Evolutionary conservation across 2,329 filamentous ascomycete genomes (phyloP).

Genomic region (Colletotrichum incanum): DNA sequence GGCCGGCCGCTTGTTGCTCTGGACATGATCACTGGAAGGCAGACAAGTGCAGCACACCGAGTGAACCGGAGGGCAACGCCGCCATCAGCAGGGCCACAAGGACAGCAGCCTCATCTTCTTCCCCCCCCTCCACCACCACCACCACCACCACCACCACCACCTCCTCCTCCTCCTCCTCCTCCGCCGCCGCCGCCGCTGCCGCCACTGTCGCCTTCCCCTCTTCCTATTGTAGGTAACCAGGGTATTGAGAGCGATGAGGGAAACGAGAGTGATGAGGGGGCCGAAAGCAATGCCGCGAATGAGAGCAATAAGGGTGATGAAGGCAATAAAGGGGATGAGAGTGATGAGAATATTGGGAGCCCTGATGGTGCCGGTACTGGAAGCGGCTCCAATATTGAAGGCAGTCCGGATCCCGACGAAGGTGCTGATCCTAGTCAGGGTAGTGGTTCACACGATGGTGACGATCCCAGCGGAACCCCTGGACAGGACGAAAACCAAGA

Average conservation of each 20-base stretch:
- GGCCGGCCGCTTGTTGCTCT: not conserved
- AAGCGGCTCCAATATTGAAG: not conserved
- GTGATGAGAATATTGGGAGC: not conserved
- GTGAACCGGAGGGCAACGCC: conserved; percentile 1
- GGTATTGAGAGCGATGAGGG: not conserved
- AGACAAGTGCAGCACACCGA: not conserved
- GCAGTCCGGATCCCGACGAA: not conserved
- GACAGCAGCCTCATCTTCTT: not conserved
- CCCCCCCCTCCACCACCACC: not conserved
- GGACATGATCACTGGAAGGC: not conserved
- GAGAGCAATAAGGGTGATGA: not conserved
- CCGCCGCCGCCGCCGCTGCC: not conserved
- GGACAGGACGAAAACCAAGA: not conserved
- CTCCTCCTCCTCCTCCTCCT: not conserved
- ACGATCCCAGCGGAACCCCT: not conserved
- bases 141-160: not conserved
- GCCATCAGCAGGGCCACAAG: not conserved
- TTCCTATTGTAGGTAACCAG: not conserved
- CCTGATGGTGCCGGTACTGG: not conserved
- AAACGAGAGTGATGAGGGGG: not conserved
- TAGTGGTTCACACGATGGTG: not conserved
- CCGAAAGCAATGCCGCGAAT: not conserved
- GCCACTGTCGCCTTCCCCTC: not conserved
- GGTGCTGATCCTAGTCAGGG: not conserved
- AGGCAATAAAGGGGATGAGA: not conserved